Base-by-base conservation (phyloP, 495 filamentous ascomycete species). In the Aspergillus indologenus region DNA sequence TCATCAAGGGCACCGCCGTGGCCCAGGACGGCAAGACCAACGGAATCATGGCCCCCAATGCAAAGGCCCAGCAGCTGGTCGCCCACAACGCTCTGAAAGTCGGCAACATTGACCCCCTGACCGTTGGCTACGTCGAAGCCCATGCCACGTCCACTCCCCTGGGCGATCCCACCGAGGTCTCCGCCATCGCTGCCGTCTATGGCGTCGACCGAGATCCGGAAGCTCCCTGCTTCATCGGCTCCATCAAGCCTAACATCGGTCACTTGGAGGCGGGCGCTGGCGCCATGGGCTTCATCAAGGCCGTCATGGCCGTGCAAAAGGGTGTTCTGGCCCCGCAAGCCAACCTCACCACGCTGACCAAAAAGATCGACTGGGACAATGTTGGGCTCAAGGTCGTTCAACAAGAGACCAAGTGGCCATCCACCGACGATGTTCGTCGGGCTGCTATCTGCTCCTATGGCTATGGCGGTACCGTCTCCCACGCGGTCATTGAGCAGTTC, bases 211-310 rank as follows among this genome's bases (percentile, higher is more conserved):
- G 59, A 3, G 15, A 19, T 0, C 64, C 57, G 59, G 60, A 65
- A 51, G 6, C 53, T 24, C 64, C 63, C 7, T 58, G 53, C 31
- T 60, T 22, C 22, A 63, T 71, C 5, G 77, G 80, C 1, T 79
- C 76, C 2, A 59, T 82, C 47, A 84, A 83, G 54, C 74, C 78
- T 9, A 76, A 79, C 29, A 68, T 83, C 54, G 81, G 83, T 0
- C 83, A 84, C 63, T 50, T 68, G 18, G 81, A 81, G 59, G 80
- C 74, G 5, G 72, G 77, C 14, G 81, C 79, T 1, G 85, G 84
- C 8, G 56, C 84, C 44, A 83, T 84, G 15, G 81, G 81, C 1
- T 47, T 87, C 0, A 65, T 88, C 7, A 87, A 86, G 68, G 77
- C 79, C 0, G 67, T 78, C 0, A 12, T 82, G 24, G 73, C 79